Conservation (phyloP, 306 rosid species). For the Malus sylvestris region DNA sequence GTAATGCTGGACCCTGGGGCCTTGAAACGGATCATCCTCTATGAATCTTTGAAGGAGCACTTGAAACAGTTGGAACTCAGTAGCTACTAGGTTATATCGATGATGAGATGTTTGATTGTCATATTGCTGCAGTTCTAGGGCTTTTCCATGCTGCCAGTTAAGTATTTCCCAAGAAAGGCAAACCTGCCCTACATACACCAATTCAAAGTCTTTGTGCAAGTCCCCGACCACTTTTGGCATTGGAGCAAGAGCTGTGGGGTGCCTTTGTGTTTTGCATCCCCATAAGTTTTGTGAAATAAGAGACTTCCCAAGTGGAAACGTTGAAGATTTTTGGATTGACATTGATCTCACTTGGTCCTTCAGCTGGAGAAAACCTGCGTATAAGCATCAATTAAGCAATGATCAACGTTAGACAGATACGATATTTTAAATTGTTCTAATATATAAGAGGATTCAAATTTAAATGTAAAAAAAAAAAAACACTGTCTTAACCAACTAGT, state of each 20-base stretch:
- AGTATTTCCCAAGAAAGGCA: slow-evolving; percentile 96
- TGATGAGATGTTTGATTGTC: slow-evolving; percentile 31
- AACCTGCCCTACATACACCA: slow-evolving; percentile 82
- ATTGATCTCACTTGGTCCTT: slow-evolving; percentile 44
- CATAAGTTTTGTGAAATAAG: slow-evolving; percentile 42
- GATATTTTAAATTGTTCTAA: too few relatives aligned
- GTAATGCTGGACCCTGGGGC: slow-evolving; percentile 69
- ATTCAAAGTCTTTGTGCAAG: slow-evolving; percentile 61
- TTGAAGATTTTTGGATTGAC: slow-evolving; percentile 31
- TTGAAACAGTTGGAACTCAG: slow-evolving; percentile 79
- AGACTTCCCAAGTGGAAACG: slow-evolving; percentile 31
- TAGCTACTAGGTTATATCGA: slow-evolving; percentile 59
- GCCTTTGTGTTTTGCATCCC: slow-evolving; percentile 41
- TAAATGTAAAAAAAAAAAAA: too few relatives aligned
- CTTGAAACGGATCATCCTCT: slow-evolving; percentile 73
- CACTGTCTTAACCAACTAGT: too few relatives aligned
- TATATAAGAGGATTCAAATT: too few relatives aligned
- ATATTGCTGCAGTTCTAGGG: slow-evolving; percentile 48
- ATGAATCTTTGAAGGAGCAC: slow-evolving; percentile 69
- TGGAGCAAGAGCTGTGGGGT: slow-evolving; percentile 33
- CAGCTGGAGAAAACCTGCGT: slow-evolving; percentile 64
- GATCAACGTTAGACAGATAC: too few relatives aligned
- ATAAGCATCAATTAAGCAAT: not conserved
- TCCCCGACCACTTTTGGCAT: slow-evolving; percentile 37
- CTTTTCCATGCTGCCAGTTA: slow-evolving; percentile 67